Evolutionary conservation across 2,329 filamentous ascomycete species (phyloP), one percentile per base, ranked within the genome.

Genomic region (Xylaria sp.): DNA sequence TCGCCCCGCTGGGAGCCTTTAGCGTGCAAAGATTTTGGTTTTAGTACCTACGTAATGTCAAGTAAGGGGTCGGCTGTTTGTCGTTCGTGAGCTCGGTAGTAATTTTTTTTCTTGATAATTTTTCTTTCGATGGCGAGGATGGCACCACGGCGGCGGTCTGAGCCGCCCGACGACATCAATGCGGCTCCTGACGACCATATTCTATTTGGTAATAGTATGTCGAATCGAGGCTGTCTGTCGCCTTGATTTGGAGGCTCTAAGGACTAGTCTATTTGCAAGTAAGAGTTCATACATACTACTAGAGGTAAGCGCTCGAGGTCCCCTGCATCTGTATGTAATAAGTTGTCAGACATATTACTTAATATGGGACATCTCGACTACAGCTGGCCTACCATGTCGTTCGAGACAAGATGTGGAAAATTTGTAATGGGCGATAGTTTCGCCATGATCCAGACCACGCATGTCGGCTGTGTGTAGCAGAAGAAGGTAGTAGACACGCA

Each of bases 1-100:
- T 56, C 45, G 17, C 9, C 21, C 55, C 25, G 42, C 35, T 53
- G 38, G n/a, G 25, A 38, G 33, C 40, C 28, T 33, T 53, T 38
- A 17, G 8, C 38, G 46, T 3, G 57, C 45, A 53, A 12, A 53
- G 12, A 42, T 64, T 37, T 49, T 31, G 33, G 42, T 40, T 45
- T 47, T 47, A 55, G 58, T 65, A 59, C n/a, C n/a, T n/a, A n/a
- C 62, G 59, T 64, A 64, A 64, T 64, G 28, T 38, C 11, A 59
- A 52, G 43, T 35, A 40, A 58, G 54, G 60, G 59, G 55, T n/a
- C n/a, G n/a, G n/a, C n/a, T n/a, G 45, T 50, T 19, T 57, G 45
- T 35, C 53, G 28, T 54, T 53, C n/a, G n/a, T n/a, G n/a, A n/a
- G 6, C 49, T 50, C 57, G 53, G 58, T 45, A 52, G 28, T 31